Base-by-base conservation (phyloP, 345 rosid species). In the Eucalyptus erythrocorys region DNA sequence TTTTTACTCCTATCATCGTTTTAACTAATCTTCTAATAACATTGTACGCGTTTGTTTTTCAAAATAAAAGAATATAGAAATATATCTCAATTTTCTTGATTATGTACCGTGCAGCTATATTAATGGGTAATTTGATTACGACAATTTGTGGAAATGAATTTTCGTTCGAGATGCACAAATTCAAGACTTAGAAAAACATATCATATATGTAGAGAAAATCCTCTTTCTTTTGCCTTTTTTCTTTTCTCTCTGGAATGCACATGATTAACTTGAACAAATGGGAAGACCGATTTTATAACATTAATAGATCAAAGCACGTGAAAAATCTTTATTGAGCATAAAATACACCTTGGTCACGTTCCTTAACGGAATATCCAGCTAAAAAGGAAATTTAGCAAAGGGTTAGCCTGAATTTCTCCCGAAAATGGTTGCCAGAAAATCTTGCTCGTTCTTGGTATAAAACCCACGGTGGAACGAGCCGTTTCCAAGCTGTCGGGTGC, bases 1-100 rank as follows among this genome's bases (percentile, higher is more conserved):
- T 10, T 76, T 40, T 40, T 76, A 11, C 40, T 30, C 30, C 3
- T 6, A 2, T 40, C 42, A 10, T 37, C 15, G 6, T 76, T 71
- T 19, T 71, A 71, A 71, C 13, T 22, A 1, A 71, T 21, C 40
- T 71, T 4, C 2, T 5, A 71, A 71, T 17, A 5, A 37, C 1
- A 37, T 19, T 5, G 7, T 1, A 2, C 7, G 0, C 3, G 0
- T 71, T 37, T 2, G 0, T 9, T 71, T 71, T 37, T 37, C 14
- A 10, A 68, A 68, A 71, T 10, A 17, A 19, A 71, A 21, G 2
- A 32, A 34, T 32, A 6, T 8, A 16, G 7, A 19, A 76, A 1
- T 1, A 10, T 19, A 19, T 34, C 19, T 71, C 45, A 16, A 71
- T 71, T 71, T 34, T 71, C 81, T 34, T 10, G 4, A 71, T 2